Evolutionary conservation across 345 rosid species (phyloP).

Genomic region (Angophora floribunda): DNA sequence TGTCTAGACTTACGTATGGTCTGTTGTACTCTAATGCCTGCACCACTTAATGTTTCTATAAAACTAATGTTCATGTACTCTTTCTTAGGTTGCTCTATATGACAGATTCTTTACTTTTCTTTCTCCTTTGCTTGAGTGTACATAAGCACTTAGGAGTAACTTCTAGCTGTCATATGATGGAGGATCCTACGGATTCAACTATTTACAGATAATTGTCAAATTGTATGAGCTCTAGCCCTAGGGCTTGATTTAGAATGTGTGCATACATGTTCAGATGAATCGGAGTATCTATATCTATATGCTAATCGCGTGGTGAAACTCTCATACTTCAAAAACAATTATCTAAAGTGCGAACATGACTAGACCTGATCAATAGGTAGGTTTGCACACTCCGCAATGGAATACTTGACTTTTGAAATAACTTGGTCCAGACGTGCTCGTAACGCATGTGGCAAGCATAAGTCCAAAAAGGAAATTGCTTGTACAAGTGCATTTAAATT

Average conservation of each 20-base stretch:
- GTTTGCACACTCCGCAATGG: rapidly evolving
- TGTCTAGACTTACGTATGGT: background rate
- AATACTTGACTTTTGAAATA: background rate
- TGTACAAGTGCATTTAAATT: background rate
- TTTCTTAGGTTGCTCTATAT: background rate
- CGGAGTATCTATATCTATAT: background rate
- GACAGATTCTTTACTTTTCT: background rate
- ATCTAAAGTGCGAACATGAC: background rate
- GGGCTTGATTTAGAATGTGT: background rate
- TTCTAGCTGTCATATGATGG: background rate
- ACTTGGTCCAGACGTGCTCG: background rate
- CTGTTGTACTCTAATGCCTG: background rate
- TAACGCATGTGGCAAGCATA: background rate
- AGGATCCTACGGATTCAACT: background rate
- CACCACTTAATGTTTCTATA: background rate
- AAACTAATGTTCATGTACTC: background rate
- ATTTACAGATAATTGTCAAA: background rate
- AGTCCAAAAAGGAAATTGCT: background rate
- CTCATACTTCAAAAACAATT: background rate
- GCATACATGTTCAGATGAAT: background rate
- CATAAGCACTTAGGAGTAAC: background rate
- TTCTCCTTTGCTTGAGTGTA: background rate
- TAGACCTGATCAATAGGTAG: background rate
- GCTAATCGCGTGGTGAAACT: background rate
- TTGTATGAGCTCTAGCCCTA: background rate